Evolutionary conservation across 2,329 filamentous ascomycete genomes (phyloP), one percentile per base, ranked within the genome.

Genomic region (Colletotrichum chrysophilum): DNA sequence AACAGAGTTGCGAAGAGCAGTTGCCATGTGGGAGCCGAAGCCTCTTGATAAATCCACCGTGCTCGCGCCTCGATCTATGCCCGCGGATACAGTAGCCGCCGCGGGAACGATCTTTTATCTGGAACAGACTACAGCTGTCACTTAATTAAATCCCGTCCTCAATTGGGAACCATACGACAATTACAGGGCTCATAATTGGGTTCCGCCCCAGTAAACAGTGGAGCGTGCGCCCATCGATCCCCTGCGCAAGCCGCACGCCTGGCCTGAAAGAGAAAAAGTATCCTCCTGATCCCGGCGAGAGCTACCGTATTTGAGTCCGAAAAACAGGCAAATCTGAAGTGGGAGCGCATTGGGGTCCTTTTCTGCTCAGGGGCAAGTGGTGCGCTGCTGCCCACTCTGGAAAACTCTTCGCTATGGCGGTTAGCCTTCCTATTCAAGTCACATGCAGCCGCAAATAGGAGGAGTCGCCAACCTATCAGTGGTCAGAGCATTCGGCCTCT

Each of bases 121-220:
- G 58, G 32, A 65, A 70, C 71, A 70, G 28, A 65, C 66, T 58
- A 74, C 38, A 38, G 30, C 38, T 64, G 43, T 74, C 66, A 70
- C 66, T 65, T 56, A 74, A 66, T 66, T 66, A 30, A 71, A 64
- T 7, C 5, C 26, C 21, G 18, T 28, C 14, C 68, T 24, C 21
- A 58, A 74, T 18, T 10, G 58, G 32, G 55, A 38, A n/a, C 24
- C 14, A 21, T 36, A 70, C 28, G 38, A 65, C 9, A 34, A 56
- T 28, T 28, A 13, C 34, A 21, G 7, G 48, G 7, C 13, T 12
- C 16, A 6, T 71, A 13, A 74, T 74, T 74, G 72, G 72, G 12
- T 13, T 24, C 10, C 2, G 18, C 18, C 30, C 5, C 13, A 24
- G 18, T 7, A 18, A 48, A 24, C 18, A 38, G 36, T 66, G 72